These are phyloP conservation scores for Aquilaria malaccensis DNA, from an alignment of 345 rosid genomes.

Conservation along the genomic window DNA sequence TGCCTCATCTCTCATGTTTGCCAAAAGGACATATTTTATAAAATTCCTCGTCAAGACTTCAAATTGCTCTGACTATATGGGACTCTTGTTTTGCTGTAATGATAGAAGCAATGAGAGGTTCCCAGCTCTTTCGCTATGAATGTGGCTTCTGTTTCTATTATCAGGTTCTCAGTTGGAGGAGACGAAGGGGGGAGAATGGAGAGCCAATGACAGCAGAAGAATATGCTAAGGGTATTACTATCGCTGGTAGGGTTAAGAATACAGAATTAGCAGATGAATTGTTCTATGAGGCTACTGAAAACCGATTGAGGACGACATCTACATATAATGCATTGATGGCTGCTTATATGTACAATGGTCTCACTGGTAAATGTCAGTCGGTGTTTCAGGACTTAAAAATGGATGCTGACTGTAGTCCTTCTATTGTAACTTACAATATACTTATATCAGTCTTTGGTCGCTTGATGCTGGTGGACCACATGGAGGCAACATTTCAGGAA, in stretches of 20 bases:
- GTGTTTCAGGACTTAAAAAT: slow-evolving; percentile 44
- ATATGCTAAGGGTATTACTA: slow-evolving; percentile 61
- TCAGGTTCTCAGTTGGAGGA: slow-evolving; percentile 79
- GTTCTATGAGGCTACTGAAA: slow-evolving; percentile 56
- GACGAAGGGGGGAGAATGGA: slow-evolving; percentile 35
- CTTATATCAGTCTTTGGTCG: slow-evolving; percentile 74
- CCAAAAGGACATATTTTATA: neutral
- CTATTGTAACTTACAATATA: slow-evolving; percentile 64
- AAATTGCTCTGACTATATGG: neutral
- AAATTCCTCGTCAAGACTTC: neutral
- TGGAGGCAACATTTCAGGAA: slow-evolving; percentile 57
- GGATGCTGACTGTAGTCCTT: slow-evolving; percentile 45
- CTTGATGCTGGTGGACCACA: slow-evolving; percentile 53
- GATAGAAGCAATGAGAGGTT: neutral
- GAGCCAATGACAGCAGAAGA: slow-evolving; percentile 58
- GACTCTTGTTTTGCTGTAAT: neutral
- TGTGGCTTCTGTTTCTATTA: slow-evolving; percentile 2
- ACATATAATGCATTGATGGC: slow-evolving; percentile 76
- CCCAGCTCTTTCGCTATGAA: neutral
- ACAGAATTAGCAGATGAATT: slow-evolving; percentile 50
- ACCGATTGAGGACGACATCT: slow-evolving; percentile 27
- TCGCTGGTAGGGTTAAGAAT: slow-evolving; percentile 60
- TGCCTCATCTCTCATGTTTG: neutral
- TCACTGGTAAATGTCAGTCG: slow-evolving; percentile 41
- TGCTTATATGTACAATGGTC: slow-evolving; percentile 64